Evolutionary conservation across 345 rosid species (phyloP).

Genomic region (Adansonia digitata): DNA sequence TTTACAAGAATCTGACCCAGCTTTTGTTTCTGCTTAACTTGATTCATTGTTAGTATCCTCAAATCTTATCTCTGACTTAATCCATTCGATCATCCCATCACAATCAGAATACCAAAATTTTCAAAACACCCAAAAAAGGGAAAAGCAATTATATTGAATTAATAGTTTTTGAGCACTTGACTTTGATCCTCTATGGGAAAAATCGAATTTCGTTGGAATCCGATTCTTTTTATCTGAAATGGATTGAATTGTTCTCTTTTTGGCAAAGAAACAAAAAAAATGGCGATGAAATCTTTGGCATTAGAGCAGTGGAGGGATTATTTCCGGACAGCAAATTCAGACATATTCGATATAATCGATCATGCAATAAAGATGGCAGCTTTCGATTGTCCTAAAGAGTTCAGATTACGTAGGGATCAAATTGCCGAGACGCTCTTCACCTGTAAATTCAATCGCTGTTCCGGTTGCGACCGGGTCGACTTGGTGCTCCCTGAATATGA

Average conservation of each 20-base stretch:
- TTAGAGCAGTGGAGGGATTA: constrained; percentile 73
- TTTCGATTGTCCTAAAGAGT: not conserved
- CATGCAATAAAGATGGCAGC: not conserved
- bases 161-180: not conserved
- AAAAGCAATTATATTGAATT: not conserved
- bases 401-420: not conserved
- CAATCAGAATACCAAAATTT: not conserved
- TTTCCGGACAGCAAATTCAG: constrained; percentile 61
- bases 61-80: not conserved
- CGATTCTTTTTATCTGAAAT: constrained; percentile 2
- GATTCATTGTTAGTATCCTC: not conserved
- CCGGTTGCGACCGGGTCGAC: constrained; percentile 61
- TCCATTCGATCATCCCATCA: not conserved
- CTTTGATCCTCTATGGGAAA: too few relatives aligned
- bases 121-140: not conserved
- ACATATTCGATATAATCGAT: constrained; percentile 42
- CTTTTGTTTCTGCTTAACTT: not conserved
- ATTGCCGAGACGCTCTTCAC: not conserved
- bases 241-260: not conserved
- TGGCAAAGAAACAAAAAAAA: not conserved
- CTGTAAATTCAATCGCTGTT: constrained; percentile 18
- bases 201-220: not conserved
- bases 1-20: not conserved
- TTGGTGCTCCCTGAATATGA: constrained; percentile 39
- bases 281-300: constrained; percentile 17